Conservation (phyloP, 2,329 filamentous ascomycete species). For the Laburnicola sp. region DNA sequence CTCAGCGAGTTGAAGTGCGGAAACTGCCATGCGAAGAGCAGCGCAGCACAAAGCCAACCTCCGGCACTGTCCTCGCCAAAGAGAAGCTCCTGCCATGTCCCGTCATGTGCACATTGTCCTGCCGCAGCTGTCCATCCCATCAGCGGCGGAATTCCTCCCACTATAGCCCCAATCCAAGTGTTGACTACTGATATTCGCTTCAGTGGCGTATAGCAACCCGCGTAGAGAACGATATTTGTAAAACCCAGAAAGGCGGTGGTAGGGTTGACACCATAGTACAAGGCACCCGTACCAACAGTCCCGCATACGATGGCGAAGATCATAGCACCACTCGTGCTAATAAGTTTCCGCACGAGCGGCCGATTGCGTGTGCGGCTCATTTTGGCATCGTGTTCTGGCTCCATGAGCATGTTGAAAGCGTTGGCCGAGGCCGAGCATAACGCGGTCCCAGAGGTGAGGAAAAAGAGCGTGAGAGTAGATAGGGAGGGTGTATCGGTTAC, state of each 20-base stretch:
- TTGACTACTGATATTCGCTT: constrained; percentile 86
- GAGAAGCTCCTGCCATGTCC: constrained; percentile 74
- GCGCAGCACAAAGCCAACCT: constrained; percentile 82
- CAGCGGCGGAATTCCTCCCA: constrained; percentile 85
- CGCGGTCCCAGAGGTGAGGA: constrained; percentile 86
- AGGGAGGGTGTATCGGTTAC: constrained; percentile 73
- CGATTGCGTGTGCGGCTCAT: constrained; percentile 94
- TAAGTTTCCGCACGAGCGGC: constrained; percentile 79
- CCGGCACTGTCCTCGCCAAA: constrained; percentile 71
- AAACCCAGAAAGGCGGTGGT: constrained; percentile 85
- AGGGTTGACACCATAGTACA: constrained; percentile 91
- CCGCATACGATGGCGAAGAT: constrained; percentile 79
- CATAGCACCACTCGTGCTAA: constrained; percentile 71
- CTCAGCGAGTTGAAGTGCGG: constrained; percentile 96
- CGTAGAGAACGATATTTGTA: constrained; percentile 85
- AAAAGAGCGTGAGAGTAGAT: constrained; percentile 86
- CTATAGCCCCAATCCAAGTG: constrained; percentile 91
- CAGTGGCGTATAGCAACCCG: constrained; percentile 87
- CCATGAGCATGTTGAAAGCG: constrained; percentile 96
- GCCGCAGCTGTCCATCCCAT: constrained; percentile 99
- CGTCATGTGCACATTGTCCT: constrained; percentile 70
- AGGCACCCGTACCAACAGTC: constrained; percentile 66
- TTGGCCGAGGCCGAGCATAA: constrained; percentile 91
- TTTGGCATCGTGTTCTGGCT: constrained; percentile 83
- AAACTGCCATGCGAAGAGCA: constrained; percentile 96